Evolutionary conservation across 345 rosid genomes (phyloP).

Genomic region (Arabidopsis suecica): DNA sequence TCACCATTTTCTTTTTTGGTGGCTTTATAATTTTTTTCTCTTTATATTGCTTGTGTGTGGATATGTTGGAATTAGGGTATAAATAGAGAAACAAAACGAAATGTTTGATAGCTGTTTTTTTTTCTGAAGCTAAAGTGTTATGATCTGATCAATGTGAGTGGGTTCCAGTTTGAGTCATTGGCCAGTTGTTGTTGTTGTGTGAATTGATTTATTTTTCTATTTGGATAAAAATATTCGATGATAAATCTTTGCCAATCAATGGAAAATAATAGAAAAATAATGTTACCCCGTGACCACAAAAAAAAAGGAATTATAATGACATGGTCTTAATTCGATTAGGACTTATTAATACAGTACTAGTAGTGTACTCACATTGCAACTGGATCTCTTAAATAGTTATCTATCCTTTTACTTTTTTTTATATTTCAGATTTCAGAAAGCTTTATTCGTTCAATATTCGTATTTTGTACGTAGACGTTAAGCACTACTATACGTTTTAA

Average conservation of each 20-base stretch:
- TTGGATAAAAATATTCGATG: background rate
- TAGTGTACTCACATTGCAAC: background rate
- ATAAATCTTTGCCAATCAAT: constrained; percentile 27
- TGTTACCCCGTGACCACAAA: constrained; percentile 27
- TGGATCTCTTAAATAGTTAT: background rate
- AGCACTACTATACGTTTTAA: no score
- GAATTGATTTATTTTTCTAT: background rate
- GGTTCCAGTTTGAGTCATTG: constrained; percentile 38
- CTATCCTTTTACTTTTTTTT: background rate
- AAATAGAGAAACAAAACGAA: constrained; percentile 31
- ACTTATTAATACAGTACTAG: background rate
- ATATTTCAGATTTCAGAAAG: constrained; percentile 1
- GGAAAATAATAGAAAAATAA: background rate
- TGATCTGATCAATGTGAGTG: constrained; percentile 32
- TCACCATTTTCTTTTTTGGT: constrained; percentile 26
- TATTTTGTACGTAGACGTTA: background rate
- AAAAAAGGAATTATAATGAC: background rate
- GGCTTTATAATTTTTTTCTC: background rate
- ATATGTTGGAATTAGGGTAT: constrained; percentile 28
- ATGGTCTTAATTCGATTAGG: constrained; percentile 14
- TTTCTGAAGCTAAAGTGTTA: constrained; percentile 29
- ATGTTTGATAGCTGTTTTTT: constrained; percentile 34
- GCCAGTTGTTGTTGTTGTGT: constrained; percentile 36
- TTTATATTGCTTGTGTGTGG: background rate
- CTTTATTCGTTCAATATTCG: background rate